Evolutionary conservation across 2,329 filamentous ascomycete species (phyloP).

Genomic region (Ophiostoma ulmi): DNA sequence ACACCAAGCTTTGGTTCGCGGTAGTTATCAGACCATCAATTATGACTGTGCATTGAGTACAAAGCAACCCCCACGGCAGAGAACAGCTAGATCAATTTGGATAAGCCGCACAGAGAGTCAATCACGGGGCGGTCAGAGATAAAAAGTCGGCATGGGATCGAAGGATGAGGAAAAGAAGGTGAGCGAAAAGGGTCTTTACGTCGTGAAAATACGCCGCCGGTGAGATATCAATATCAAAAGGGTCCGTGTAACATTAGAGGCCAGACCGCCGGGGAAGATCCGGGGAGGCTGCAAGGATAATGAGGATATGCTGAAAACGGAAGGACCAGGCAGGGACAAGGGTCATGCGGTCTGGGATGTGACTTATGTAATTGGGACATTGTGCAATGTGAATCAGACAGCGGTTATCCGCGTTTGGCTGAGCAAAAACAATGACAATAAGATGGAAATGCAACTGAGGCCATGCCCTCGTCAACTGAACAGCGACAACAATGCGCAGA

Average conservation of each 20-base stretch:
- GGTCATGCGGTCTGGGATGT: background rate
- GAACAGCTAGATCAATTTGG: background rate
- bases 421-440: too few species aligned
- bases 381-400: background rate
- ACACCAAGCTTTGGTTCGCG: slow-evolving; percentile 1
- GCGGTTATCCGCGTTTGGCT: too few species aligned
- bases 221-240: background rate
- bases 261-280: slow-evolving; percentile 13
- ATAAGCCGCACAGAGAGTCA: slow-evolving; percentile 12
- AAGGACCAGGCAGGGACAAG: background rate
- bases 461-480: too few species aligned
- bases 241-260: slow-evolving; percentile 2
- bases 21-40: slow-evolving; percentile 1
- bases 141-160: background rate
- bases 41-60: background rate
- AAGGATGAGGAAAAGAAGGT: slow-evolving; percentile 3
- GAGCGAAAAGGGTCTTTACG: background rate
- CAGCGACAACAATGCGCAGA: too few species aligned
- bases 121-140: slow-evolving; percentile 10
- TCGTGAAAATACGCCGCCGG: background rate
- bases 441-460: too few species aligned
- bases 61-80: background rate
- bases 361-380: background rate
- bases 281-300: background rate
- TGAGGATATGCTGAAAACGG: background rate